phyloP scores from a whole-genome alignment of 2,329 filamentous ascomycete genomes.

The Aspergillus sp. region DNA sequence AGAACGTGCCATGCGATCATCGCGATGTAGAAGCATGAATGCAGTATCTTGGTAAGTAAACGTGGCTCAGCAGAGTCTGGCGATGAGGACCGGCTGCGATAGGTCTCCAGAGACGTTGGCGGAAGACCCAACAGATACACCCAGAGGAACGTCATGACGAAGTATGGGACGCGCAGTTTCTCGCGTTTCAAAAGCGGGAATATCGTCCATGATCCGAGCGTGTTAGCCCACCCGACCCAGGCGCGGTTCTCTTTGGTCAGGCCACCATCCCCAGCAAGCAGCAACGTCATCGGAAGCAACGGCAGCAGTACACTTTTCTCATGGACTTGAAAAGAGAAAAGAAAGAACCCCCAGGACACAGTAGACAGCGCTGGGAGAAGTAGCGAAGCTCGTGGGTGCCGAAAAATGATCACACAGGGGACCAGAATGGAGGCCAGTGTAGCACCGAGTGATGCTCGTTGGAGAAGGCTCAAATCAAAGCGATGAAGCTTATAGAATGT shows the following conservation, averaged over 20 bases:
- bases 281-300: constrained; percentile 82
- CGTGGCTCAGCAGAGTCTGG: constrained; percentile 39
- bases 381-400: constrained; percentile 66
- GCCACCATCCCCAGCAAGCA: constrained; percentile 70
- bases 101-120: constrained; percentile 62
- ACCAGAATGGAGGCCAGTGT: constrained; percentile 71
- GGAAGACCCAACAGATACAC: constrained; percentile 83
- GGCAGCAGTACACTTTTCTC: constrained; percentile 95
- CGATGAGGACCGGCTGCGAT: constrained; percentile 44
- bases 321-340: constrained; percentile 96
- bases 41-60: constrained; percentile 60
- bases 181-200: constrained; percentile 84
- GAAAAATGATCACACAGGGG: constrained; percentile 69
- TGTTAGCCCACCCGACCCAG: constrained; percentile 95
- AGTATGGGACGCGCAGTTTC: constrained; percentile 74
- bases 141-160: constrained; percentile 78
- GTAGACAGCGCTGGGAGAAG: constrained; percentile 73
- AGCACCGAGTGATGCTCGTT: constrained; percentile 63
- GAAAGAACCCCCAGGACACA: constrained; percentile 92
- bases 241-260: constrained; percentile 67
- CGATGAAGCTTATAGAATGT: constrained; percentile 77
- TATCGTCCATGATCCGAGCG: constrained; percentile 85
- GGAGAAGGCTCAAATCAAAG: constrained; percentile 63
- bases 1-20: constrained; percentile 77
- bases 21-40: constrained; percentile 63